Evolutionary conservation across 2,329 filamentous ascomycete species (phyloP).

Genomic region (Hymenoscyphus fraxineus): DNA sequence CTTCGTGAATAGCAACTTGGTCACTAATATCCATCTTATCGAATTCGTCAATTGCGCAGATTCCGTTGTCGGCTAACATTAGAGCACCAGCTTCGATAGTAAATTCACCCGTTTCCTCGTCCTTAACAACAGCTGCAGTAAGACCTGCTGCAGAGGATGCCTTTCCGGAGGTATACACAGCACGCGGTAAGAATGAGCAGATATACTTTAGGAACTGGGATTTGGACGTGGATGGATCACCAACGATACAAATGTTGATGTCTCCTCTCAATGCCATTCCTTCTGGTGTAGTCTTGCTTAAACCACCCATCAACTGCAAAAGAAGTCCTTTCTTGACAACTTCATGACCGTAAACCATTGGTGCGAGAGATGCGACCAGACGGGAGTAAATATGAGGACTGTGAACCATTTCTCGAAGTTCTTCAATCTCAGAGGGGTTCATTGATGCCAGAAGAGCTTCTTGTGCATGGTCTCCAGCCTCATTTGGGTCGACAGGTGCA

Average conservation of each 20-base stretch:
- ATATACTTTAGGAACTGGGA: constrained; percentile 98
- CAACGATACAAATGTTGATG: constrained; percentile 98
- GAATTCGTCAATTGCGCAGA: constrained; percentile 98
- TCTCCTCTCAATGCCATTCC: constrained; percentile 95
- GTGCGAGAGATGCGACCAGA: constrained; percentile 88
- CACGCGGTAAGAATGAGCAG: constrained; percentile 91
- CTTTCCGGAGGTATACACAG: constrained; percentile 96
- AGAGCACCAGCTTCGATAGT: constrained; percentile 97
- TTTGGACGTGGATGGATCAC: constrained; percentile 94
- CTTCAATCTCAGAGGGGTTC: constrained; percentile 82
- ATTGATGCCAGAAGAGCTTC: constrained; percentile 82
- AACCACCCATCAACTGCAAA: constrained; percentile 92
- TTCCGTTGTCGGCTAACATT: constrained; percentile 95
- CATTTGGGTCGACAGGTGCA: constrained; percentile 61
- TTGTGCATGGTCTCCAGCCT: constrained; percentile 80
- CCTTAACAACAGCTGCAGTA: constrained; percentile 93
- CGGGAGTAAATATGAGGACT: constrained; percentile 92
- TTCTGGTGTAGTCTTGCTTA: constrained; percentile 86
- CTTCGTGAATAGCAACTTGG: constrained; percentile 98
- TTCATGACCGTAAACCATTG: constrained; percentile 95
- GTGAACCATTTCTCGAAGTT: constrained; percentile 89
- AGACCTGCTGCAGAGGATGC: constrained; percentile 96
- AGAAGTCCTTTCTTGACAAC: constrained; percentile 97
- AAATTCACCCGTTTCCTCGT: constrained; percentile 97
- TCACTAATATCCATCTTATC: constrained; percentile 99